phyloP scores from a whole-genome alignment of 768 basidiomycete species.

The Tremella yokohamensis region DNA sequence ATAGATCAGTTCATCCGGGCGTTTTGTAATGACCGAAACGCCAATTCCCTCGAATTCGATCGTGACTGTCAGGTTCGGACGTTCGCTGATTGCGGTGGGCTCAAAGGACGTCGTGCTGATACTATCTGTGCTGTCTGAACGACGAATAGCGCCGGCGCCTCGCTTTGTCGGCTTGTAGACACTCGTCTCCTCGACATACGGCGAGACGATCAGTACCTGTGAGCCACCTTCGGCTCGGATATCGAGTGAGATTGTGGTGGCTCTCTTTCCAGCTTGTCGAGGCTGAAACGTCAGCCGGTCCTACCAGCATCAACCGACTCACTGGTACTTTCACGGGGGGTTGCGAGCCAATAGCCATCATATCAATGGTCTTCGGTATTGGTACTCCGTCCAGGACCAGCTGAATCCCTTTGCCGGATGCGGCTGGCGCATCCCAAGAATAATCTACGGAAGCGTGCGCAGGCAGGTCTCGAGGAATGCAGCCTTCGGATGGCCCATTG shows the following conservation, averaged over 20 bases:
- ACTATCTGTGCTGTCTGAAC: constrained; percentile 62
- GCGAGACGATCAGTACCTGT: constrained; percentile 80
- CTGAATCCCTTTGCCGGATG: constrained; percentile 70
- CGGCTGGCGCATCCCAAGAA: constrained; percentile 91
- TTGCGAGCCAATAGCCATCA: constrained; percentile 92
- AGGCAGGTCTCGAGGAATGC: constrained; percentile 55
- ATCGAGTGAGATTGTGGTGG: constrained; percentile 77
- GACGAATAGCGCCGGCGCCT: constrained; percentile 54
- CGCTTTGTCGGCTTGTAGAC: constrained; percentile 75
- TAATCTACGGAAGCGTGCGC: constrained; percentile 63
- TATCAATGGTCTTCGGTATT: constrained; percentile 68
- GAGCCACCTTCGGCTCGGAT: constrained; percentile 82
- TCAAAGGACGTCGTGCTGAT: constrained; percentile 70
- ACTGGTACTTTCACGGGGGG: constrained; percentile 66
- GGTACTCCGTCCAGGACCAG: constrained; percentile 60
- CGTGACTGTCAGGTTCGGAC: constrained; percentile 63
- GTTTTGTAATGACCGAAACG: constrained; percentile 81
- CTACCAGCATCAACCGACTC: not conserved
- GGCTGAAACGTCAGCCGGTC: constrained; percentile 9
- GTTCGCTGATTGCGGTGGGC: constrained; percentile 69
- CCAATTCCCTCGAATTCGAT: constrained; percentile 87
- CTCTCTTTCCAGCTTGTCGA: constrained; percentile 52
- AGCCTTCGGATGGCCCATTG: constrained; percentile 54
- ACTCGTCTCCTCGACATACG: constrained; percentile 78
- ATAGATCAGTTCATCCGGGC: constrained; percentile 84